Evolutionary conservation across 495 filamentous ascomycete species (phyloP), one percentile per base, ranked within the genome.

Genomic region (Polyplosphaeria fusca): DNA sequence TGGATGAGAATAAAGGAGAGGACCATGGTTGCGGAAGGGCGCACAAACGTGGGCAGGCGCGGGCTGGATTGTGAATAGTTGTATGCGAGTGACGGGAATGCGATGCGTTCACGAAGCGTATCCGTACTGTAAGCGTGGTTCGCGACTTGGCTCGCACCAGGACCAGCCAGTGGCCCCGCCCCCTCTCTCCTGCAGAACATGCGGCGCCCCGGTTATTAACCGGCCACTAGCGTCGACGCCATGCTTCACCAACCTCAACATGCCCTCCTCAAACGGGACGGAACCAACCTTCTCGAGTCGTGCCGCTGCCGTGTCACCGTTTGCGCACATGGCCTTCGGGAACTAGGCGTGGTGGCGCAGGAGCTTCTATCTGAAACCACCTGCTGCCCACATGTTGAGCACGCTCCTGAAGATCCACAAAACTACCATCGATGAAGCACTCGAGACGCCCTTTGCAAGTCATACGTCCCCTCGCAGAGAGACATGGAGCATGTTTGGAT

Each of bases 1-100:
- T 65, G 62, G 23, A 65, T 65, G 32, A 65, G 62, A 22, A 65
- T 65, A 47, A 65, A 65, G 0, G 62, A 65, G 38, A 65, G 62
- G 12, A 65, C 62, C 62, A 65, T 65, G n/a, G 20, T 61, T 27
- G 57, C 40, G 28, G 27, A 16, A 23, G 28, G 16, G 38, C 42
- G 9, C n/a, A n/a, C n/a, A n/a, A n/a, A n/a, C n/a, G n/a, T n/a
- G n/a, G 30, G 9, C 30, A 9, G 5, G 38, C 12, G n/a, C 39
- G 39, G 32, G 40, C 39, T 12, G 40, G 20, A 38, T 4, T 19
- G 50, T 26, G 39, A 20, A 24, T n/a, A 53, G 5, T 37, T 37
- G 42, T 46, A 24, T 54, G 52, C 25, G 52, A 47, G 52, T 55
- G 52, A 46, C 28, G 52, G 52, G 16, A 7, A 19, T 28, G 7